phyloP scores from a whole-genome alignment of 768 basidiomycete species.

The Antrodiella citrinella region DNA sequence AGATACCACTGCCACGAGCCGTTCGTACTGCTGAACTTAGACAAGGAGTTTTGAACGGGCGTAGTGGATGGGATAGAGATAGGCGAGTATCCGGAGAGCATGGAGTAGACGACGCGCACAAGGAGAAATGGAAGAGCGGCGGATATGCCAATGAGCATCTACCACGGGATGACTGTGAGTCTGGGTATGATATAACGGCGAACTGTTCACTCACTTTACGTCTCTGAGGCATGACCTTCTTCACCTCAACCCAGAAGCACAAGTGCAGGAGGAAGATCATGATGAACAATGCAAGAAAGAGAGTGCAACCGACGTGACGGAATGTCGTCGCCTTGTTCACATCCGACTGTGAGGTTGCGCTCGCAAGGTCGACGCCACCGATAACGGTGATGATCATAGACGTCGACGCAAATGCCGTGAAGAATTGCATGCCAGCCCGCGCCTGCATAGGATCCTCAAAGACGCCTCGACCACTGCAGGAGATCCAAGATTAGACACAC shows the following conservation, averaged over 20 bases:
- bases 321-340: constrained; percentile 19
- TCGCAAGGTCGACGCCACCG: no score
- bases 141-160: constrained; percentile 52
- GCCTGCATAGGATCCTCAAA: no score
- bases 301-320: constrained; percentile 25
- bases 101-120: constrained; percentile 44
- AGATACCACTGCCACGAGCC: constrained; percentile 54
- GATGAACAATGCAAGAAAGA: constrained; percentile 32
- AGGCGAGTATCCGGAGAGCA: constrained; percentile 53
- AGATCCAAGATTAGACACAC: no score
- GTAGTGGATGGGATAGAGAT: constrained; percentile 30
- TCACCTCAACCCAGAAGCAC: constrained; percentile 9
- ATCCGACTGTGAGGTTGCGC: no score
- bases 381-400: no score
- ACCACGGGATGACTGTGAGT: background rate
- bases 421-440: no score
- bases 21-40: constrained; percentile 46
- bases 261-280: constrained; percentile 18
- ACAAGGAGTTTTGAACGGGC: constrained; percentile 29
- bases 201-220: constrained; percentile 3
- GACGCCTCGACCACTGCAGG: no score
- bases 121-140: constrained; percentile 53
- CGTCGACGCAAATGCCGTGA: no score
- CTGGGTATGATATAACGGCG: no score
- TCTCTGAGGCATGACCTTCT: constrained; percentile 2